phyloP scores from a whole-genome alignment of 202 grass and related monocot genomes.

The Panicum virgatum region DNA sequence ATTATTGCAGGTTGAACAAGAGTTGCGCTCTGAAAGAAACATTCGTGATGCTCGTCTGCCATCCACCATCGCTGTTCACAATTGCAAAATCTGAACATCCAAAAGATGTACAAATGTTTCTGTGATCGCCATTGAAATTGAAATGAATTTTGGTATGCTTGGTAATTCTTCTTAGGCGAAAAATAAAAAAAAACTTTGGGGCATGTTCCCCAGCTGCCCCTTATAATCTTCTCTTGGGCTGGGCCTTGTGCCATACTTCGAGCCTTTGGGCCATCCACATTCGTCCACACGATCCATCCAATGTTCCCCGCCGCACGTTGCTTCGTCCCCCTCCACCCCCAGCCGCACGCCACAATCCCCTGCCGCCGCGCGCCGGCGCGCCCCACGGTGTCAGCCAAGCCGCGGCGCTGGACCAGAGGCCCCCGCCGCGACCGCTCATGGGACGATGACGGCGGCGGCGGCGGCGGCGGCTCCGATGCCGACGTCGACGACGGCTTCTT shows the following conservation, averaged over 20 bases:
- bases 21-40: background rate
- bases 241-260: background rate
- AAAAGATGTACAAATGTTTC: no score
- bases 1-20: background rate
- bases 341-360: background rate
- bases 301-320: conserved; percentile 45
- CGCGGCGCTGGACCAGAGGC: conserved; percentile 10
- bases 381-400: conserved; percentile 14
- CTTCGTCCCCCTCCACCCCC: background rate
- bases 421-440: conserved; percentile 13
- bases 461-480: background rate
- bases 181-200: no score
- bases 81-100: no score
- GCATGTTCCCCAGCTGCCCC: background rate
- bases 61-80: background rate
- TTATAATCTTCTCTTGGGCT: background rate
- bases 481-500: conserved; percentile 47
- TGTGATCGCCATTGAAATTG: no score
- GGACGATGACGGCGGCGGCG: conserved; percentile 17
- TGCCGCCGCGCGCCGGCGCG: background rate
- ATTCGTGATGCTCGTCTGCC: no score
- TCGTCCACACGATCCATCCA: background rate
- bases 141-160: no score
- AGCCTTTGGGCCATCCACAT: background rate
- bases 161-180: no score